Evolutionary conservation across 257 asterid species (phyloP).

Genomic region (Handroanthus guayacan): DNA sequence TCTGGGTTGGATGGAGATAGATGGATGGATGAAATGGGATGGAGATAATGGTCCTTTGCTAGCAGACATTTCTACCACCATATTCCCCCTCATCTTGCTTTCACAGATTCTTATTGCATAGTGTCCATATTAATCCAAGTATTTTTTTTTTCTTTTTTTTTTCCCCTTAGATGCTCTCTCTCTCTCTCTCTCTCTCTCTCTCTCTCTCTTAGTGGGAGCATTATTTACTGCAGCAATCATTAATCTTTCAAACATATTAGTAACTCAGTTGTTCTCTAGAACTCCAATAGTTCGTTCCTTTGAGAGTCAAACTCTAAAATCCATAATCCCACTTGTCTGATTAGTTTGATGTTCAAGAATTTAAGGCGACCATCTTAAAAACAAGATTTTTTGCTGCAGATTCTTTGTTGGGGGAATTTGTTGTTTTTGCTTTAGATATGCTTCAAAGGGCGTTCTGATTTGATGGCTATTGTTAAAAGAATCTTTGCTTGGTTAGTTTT

Average conservation of each 20-base stretch:
- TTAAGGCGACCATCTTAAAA: conserved; percentile 39
- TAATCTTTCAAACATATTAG: conserved; percentile 59
- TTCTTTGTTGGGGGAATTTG: conserved; percentile 34
- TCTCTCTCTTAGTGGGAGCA: conserved; percentile 44
- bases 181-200: conserved; percentile 32
- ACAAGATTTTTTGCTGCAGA: conserved; percentile 39
- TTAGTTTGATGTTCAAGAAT: conserved; percentile 37
- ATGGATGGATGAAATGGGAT: conserved; percentile 54
- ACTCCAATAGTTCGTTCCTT: conserved; percentile 46
- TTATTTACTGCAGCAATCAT: conserved; percentile 66
- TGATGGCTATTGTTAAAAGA: conserved; percentile 45
- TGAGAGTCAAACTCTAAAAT: conserved; percentile 55
- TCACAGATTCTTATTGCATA: conserved; percentile 76
- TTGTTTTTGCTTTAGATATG: conserved; percentile 25
- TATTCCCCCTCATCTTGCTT: conserved; percentile 77
- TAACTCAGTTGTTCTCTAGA: conserved; percentile 48
- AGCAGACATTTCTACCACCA: conserved; percentile 89
- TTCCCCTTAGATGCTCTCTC: conserved; percentile 34
- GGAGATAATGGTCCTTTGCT: conserved; percentile 82
- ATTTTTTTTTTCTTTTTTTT: conserved; percentile 20
- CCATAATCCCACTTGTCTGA: conserved; percentile 45
- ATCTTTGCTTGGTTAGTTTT: conserved; percentile 52
- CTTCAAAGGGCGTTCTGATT: conserved; percentile 41
- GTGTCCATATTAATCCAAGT: conserved; percentile 59
- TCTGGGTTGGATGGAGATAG: conserved; percentile 56